phyloP scores from a whole-genome alignment of 2,329 filamentous ascomycete genomes.

The Amesomyces nigricolor region DNA sequence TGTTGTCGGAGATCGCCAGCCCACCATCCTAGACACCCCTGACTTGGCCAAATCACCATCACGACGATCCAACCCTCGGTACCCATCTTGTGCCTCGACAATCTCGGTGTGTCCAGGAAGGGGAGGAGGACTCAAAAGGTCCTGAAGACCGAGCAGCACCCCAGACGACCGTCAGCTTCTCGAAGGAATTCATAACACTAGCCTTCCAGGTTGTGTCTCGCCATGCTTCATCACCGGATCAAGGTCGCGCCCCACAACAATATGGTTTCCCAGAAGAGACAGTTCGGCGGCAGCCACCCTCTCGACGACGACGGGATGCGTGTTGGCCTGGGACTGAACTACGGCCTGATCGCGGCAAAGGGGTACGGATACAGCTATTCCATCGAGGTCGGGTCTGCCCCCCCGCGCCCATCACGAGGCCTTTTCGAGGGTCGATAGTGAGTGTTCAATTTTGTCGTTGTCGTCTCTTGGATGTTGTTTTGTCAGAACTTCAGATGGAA shows the following conservation, averaged over 20 bases:
- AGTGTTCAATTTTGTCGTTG: constrained; percentile 14
- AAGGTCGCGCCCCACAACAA: constrained; percentile 24
- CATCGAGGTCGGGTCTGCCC: constrained; percentile 33
- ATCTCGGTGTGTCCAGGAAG: constrained; percentile 11
- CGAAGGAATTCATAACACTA: neutral
- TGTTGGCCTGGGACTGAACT: constrained; percentile 13
- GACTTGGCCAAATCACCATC: constrained; percentile 15
- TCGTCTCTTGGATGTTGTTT: neutral
- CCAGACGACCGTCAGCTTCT: neutral
- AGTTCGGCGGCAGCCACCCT: neutral
- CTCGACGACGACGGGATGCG: constrained; percentile 24
- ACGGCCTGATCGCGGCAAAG: constrained; percentile 14
- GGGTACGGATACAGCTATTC: constrained; percentile 38
- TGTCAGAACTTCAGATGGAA: no score
- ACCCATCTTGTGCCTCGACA: constrained; percentile 5
- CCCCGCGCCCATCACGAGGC: constrained; percentile 30
- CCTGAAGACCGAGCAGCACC: neutral
- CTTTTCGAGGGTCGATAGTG: constrained; percentile 28
- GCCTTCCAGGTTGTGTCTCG: neutral
- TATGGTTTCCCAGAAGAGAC: no score
- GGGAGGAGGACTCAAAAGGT: neutral
- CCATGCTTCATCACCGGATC: constrained; percentile 35
- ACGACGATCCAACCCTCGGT: constrained; percentile 24
- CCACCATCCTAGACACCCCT: constrained; percentile 13
- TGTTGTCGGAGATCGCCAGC: constrained; percentile 11